phyloP scores from a whole-genome alignment of 768 basidiomycete species.

The Termitomyces sp. region DNA sequence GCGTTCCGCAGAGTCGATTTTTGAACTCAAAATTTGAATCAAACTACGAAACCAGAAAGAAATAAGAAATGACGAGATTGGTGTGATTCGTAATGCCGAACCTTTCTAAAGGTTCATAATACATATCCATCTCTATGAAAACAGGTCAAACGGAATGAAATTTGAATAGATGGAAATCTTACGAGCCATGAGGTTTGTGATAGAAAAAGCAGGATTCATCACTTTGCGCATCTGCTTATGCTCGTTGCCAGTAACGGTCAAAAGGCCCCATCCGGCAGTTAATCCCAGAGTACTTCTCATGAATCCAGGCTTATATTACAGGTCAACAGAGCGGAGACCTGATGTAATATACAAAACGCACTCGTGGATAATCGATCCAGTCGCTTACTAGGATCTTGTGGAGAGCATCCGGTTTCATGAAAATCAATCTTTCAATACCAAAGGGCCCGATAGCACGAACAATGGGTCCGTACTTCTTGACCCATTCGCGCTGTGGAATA shows the following conservation, averaged over 20 bases:
- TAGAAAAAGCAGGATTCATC: conserved; percentile 51
- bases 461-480: conserved; percentile 39
- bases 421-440: conserved; percentile 42
- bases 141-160: not conserved
- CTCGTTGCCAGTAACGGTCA: conserved; percentile 45
- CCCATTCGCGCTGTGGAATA: conserved; percentile 42
- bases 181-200: conserved; percentile 37
- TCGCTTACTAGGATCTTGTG: conserved; percentile 39
- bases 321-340: not conserved
- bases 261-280: conserved; percentile 40
- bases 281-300: conserved; percentile 38
- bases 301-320: conserved; percentile 33
- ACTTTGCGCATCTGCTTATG: conserved; percentile 47
- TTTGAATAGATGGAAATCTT: conserved; percentile 6
- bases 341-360: conserved; percentile 13
- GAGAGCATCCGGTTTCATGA: conserved; percentile 40
- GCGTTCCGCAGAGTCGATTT: conserved; percentile 22
- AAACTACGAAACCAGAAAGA: conserved; percentile 20
- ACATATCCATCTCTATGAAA: conserved; percentile 38
- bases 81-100: conserved; percentile 14
- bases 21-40: conserved; percentile 29
- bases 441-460: conserved; percentile 42
- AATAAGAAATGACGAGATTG: not conserved
- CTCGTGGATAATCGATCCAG: conserved; percentile 44
- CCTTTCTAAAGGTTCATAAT: conserved; percentile 43